A percentile compares a stretch with the other conserved stretches of the same genome.
These are phyloP conservation scores for Eucalyptus tenuipes DNA, from an alignment of 345 rosid genomes.

Conservation along the genomic window DNA sequence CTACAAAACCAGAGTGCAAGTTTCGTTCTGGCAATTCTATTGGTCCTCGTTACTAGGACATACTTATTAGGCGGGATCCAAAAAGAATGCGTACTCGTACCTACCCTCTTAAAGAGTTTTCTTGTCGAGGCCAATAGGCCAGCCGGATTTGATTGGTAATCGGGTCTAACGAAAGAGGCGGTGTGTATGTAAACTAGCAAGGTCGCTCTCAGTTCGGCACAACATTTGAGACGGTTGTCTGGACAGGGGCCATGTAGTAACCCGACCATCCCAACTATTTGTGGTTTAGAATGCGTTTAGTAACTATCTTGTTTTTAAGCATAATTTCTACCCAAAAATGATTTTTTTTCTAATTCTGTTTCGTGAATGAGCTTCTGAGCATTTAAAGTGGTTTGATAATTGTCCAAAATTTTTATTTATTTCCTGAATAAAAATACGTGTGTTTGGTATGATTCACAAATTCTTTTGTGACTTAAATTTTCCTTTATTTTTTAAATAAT, in stretches of 20 bases:
- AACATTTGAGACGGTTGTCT: not conserved
- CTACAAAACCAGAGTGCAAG: not conserved
- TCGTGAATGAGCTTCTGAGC: no score
- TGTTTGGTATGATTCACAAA: no score
- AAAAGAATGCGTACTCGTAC: not conserved
- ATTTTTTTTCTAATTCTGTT: no score
- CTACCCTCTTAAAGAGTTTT: not conserved
- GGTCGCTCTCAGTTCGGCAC: not conserved
- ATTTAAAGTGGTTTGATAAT: no score
- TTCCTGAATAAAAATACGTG: no score
- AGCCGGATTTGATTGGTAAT: not conserved
- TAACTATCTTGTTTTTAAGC: no score
- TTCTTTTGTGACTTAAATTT: no score
- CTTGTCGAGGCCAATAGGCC: not conserved
- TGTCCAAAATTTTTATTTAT: rapidly evolving
- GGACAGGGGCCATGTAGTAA: not conserved
- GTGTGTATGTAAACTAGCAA: not conserved
- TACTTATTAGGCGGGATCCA: not conserved
- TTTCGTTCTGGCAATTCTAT: not conserved
- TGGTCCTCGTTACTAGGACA: not conserved
- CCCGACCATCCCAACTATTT: not conserved
- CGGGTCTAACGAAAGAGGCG: not conserved
- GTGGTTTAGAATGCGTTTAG: no score
- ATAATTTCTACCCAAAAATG: no score
- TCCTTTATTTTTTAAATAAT: no score